phyloP scores from a whole-genome alignment of 306 rosid species.

The Lathyrus oleraceus region DNA sequence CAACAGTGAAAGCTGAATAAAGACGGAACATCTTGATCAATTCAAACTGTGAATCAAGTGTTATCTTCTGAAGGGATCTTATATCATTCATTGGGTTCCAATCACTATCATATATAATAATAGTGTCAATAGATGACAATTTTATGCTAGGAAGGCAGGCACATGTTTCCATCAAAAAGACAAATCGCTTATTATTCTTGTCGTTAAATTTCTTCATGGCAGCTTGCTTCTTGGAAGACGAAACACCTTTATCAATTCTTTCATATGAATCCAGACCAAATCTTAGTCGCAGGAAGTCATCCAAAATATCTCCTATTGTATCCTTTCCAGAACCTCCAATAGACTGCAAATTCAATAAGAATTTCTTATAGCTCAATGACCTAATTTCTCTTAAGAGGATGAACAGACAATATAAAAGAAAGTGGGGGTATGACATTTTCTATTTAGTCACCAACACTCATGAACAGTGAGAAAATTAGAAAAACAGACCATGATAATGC shows the following conservation, averaged over 20 bases:
- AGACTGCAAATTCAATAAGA: constrained; percentile 51
- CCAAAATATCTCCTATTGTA: constrained; percentile 79
- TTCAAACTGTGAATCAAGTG: constrained; percentile 65
- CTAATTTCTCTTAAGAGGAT: constrained; percentile 17
- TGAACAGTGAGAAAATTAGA: constrained; percentile 26
- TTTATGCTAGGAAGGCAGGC: constrained; percentile 72
- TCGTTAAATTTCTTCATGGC: constrained; percentile 70
- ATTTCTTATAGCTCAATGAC: constrained; percentile 23
- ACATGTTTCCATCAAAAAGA: constrained; percentile 74
- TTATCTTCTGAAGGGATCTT: constrained; percentile 74
- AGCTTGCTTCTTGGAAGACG: constrained; percentile 51
- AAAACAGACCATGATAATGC: background rate
- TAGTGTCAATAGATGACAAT: constrained; percentile 66
- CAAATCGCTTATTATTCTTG: constrained; percentile 66
- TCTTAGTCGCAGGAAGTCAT: constrained; percentile 66
- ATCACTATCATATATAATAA: constrained; percentile 84
- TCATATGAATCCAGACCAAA: constrained; percentile 77
- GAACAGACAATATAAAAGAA: constrained; percentile 3
- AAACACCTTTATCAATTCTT: constrained; percentile 55
- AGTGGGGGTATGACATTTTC: constrained; percentile 17
- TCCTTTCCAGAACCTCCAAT: constrained; percentile 59
- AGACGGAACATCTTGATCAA: constrained; percentile 74
- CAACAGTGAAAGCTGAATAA: constrained; percentile 74
- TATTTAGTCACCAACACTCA: constrained; percentile 1
- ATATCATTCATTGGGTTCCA: constrained; percentile 81